Base-by-base conservation (phyloP, 1,284 basidiomycete genomes). In the Rhodofomes roseus region DNA sequence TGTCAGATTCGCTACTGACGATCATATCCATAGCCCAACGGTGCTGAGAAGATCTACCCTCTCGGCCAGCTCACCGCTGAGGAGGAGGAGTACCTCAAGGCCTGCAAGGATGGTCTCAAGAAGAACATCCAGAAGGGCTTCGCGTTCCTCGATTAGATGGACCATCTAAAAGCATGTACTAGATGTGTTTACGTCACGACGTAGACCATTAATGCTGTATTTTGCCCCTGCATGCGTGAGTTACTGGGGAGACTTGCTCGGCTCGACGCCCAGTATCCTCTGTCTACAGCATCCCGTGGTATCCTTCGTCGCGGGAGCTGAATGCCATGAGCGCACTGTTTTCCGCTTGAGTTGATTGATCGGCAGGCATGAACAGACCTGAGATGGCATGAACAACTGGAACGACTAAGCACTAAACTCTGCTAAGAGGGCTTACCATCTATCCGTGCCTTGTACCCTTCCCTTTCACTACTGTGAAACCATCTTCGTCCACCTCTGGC, bases 61-160 rank as follows among this genome's bases (percentile, higher is more conserved):
- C 74, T 97, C 62, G 95, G 95, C 55, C 68, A 80, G 41, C 72
- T 97, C 69, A 82, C 90, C 37, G 79, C 86, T 50, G 83, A 90
- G 73, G 95, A 97, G 81, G 75, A 96, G 83, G 87, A 89, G 75
- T 84, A 96, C 63, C 79, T 97, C 70, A 90, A 87, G 50, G 94
- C 90, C 54, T 93, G 90, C 81, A 75, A 96, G 72, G 93, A 94
- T 64, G 94, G 96, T 73, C 85, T 96, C 71, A 92, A 92, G 86
- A 95, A 94, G 87, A 97, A 97, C 87, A 96, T 98, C 71, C 87
- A 92, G 77, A 96, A 95, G 87, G 95, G 94, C 77, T 87, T 85
- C 77, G 81, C 85, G 61, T 95, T 96, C 70, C 90, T 87, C 70
- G 68, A 70, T 54, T 63, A 60, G 59, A 53, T n/a, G 51, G 36